These are phyloP conservation scores for Leptographium lundbergii DNA, from an alignment of 2,329 filamentous ascomycete species.

Conservation along the genomic window DNA sequence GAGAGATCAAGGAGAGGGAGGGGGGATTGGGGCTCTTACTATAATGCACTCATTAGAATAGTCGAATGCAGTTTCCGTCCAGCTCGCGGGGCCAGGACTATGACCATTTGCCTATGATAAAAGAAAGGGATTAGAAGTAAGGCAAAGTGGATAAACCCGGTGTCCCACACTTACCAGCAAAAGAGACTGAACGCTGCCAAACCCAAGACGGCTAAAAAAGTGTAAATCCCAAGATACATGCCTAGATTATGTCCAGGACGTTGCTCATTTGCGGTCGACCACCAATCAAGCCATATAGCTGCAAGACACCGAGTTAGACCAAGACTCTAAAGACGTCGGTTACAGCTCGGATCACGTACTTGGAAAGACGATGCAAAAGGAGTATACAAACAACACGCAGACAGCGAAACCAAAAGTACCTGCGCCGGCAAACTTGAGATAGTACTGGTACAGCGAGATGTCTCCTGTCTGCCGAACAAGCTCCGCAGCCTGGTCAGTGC, in stretches of 20 bases:
- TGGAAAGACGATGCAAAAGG: conserved; percentile 16
- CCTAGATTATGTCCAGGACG: conserved; percentile 1
- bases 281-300: conserved; percentile 16
- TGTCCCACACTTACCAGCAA: neutral
- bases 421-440: neutral
- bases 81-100: neutral
- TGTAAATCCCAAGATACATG: conserved; percentile 4
- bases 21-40: neutral
- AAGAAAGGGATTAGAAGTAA: neutral
- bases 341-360: conserved; percentile 3
- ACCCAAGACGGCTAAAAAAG: neutral
- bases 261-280: conserved; percentile 7
- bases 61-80: conserved; percentile 1
- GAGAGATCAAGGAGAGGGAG: no score
- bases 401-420: neutral
- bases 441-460: conserved; percentile 1
- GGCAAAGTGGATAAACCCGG: no score
- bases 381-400: conserved; percentile 12
- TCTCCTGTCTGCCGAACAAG: neutral
- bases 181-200: neutral
- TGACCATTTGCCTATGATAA: neutral
- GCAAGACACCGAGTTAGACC: neutral
- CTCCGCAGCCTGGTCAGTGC: neutral
- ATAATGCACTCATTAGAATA: neutral
- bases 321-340: neutral